These are phyloP conservation scores for Poteriospumella lacustris DNA, from an alignment of 108 stramenopile genomes.

Conservation along the genomic window DNA sequence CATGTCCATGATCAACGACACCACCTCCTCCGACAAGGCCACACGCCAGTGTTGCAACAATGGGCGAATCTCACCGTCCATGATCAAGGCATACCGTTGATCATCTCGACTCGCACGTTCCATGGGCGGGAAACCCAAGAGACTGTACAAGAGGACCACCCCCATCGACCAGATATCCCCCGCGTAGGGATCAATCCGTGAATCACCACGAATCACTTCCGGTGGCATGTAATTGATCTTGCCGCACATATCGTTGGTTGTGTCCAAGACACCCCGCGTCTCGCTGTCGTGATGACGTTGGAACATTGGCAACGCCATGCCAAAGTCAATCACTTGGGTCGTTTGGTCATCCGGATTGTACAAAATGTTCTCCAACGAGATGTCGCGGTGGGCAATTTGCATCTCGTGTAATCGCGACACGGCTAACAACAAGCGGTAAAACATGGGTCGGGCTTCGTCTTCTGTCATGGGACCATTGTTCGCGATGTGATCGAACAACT, in stretches of 20 bases:
- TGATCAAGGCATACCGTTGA: too few species aligned
- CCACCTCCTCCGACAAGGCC: too few species aligned
- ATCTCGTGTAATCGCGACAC: background rate
- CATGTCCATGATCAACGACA: too few species aligned
- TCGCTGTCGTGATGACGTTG: slow-evolving; percentile 75
- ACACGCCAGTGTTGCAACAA: too few species aligned
- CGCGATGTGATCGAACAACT: slow-evolving; percentile 19
- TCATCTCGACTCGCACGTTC: too few species aligned
- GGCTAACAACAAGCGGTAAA: background rate
- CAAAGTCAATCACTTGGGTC: background rate
- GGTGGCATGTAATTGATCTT: slow-evolving; percentile 94
- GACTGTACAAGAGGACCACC: slow-evolving; percentile 85
- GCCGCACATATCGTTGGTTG: slow-evolving; percentile 84
- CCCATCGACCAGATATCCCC: slow-evolving; percentile 89
- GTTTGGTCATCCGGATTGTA: background rate
- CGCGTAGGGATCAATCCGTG: slow-evolving; percentile 72
- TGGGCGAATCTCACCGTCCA: too few species aligned
- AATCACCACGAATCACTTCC: slow-evolving; percentile 76
- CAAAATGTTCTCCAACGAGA: slow-evolving; percentile 10
- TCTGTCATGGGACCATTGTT: slow-evolving; percentile 13
- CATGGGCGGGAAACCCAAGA: slow-evolving; percentile 87
- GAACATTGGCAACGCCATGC: slow-evolving; percentile 62
- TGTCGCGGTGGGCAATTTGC: slow-evolving; percentile 13
- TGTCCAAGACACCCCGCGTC: too few species aligned
- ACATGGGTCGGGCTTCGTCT: background rate